A percentile compares a stretch with the other conserved stretches of the same genome.
Evolutionary conservation across 495 filamentous ascomycete genomes (phyloP).

Genomic region (Annulohypoxylon nitens): DNA sequence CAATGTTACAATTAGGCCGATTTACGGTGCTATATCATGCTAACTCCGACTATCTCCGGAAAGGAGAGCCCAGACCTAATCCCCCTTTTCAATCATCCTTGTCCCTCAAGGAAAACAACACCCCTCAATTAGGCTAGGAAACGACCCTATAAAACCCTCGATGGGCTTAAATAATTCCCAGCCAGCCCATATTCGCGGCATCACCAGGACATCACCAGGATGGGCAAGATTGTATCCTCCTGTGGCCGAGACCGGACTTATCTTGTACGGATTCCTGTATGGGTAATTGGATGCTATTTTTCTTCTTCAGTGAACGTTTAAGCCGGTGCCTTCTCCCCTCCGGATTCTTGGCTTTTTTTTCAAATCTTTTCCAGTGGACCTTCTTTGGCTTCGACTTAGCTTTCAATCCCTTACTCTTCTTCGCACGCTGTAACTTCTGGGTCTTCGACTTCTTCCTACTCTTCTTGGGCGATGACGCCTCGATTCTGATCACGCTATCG

Average conservation of each 20-base stretch:
- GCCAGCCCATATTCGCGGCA: background rate
- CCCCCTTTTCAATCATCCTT: background rate
- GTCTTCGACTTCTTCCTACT: slow-evolving; percentile 23
- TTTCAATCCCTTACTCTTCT: background rate
- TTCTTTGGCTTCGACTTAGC: slow-evolving; percentile 20
- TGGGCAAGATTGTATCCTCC: slow-evolving; percentile 41
- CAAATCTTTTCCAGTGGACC: slow-evolving; percentile 5
- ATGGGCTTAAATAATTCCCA: background rate
- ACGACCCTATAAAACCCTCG: background rate
- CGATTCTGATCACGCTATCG: slow-evolving; percentile 30
- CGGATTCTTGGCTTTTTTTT: background rate
- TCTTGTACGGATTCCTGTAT: slow-evolving; percentile 22
- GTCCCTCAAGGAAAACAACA: background rate
- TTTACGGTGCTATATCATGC: slow-evolving; percentile 2
- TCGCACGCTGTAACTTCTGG: slow-evolving; percentile 14
- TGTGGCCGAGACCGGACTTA: slow-evolving; percentile 17
- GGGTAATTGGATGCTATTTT: slow-evolving; percentile 40
- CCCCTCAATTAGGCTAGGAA: background rate
- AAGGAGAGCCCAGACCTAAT: background rate
- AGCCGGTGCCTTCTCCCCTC: slow-evolving; percentile 25
- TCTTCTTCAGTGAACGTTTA: slow-evolving; percentile 33
- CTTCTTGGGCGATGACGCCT: slow-evolving; percentile 6
- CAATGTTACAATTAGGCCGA: background rate
- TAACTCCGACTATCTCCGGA: background rate
- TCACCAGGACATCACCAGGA: slow-evolving; percentile 14